Base-by-base conservation (phyloP, 805 yeast species). In the Scheffersomyces ergatensis region DNA sequence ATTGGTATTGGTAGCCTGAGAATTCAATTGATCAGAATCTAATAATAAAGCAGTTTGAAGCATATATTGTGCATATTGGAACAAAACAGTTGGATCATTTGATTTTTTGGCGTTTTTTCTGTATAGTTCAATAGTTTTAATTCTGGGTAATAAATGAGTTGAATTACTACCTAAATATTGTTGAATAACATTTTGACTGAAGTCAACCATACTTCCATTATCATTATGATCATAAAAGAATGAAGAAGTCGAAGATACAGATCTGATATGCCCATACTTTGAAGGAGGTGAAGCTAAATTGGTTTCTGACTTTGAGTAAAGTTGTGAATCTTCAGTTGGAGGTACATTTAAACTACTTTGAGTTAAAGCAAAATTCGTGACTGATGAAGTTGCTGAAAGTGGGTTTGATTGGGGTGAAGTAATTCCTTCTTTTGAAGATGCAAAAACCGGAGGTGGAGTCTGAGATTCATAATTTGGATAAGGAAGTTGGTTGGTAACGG, bases 31-130 rank as follows among this genome's bases (percentile, higher is more conserved):
- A 23, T 43, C 62, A 18, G 57, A 54, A 36, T 68, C 80, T 44
- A 84, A 72, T 15, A 84, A 65, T 38, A 90, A 70, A 1, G 95
- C 96, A 0, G 95, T 85, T 59, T 87, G 92, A 38, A 89, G 66
- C 82, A 87, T 83, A 60, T 85, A 88, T 63, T 89, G 93, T 1
- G 97, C 97, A 58, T 87, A 89, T 55, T 89, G 89, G 61, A 89
- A 88, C 51, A 89, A 76, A n/a, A 88, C 83, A 15, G 77, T 80
- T 0, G 96, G 95, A 55, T 92, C 96, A 54, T 82, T 83, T 16
- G 89, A 78, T 53, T 83, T 86, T 51, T 83, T 83, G 4, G 95
- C 96, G 56, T 88, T 90, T 49, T 83, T 77, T 40, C 93, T 76
- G 67, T 92, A 90, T 70, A 88, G 73, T 50, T 90, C 96, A 43